Evolutionary conservation across 2,329 filamentous ascomycete genomes (phyloP), one percentile per base, ranked within the genome.

Genomic region (Sporothrix schenckii): DNA sequence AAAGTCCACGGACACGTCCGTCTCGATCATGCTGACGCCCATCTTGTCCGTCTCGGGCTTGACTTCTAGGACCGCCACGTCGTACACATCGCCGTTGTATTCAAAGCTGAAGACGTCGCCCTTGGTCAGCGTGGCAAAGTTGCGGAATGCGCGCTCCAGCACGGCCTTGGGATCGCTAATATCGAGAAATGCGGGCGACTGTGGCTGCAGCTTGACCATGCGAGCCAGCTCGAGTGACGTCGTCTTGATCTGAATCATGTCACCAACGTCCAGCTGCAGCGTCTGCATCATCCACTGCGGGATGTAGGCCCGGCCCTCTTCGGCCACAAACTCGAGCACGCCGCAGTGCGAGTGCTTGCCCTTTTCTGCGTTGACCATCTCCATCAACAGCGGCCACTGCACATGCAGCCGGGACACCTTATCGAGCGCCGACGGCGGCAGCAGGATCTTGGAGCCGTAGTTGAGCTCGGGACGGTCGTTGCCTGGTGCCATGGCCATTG

Each of bases 221-320:
- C 90, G 90, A 47, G 95, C 95, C 0, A 94, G 89, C 66, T 94
- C 92, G 19, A 99, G 87, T 54, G 97, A 94, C 2, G 95, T 98
- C 10, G 93, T 96, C 80, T 96, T 96, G 80, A 97, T 90, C 81
- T 99, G 94, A 3, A 99, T 87, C 76, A 99, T 89, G 77, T 99
- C 95, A 68, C 95, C 95, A 0, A 94, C 92, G 71, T 98, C 94
- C 70, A 99, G 88, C 1, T 87, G 83, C 5, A 99, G 87, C 0
- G 92, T 95, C 82, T 93, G 88, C 95, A 99, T 98, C 83, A 98
- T 91, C 93, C 95, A 99, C 80, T 94, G 93, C 44, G 95, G 95
- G 72, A 99, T 85, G 81, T 99, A 99, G 69, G 96, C 93, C 79
- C 95, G 92, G 66, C 95, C 95, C 80, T 99, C 95, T 78, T 99